These are phyloP conservation scores for Monosporascus cannonballus DNA, from an alignment of 2,329 filamentous ascomycete genomes.

Conservation along the genomic window DNA sequence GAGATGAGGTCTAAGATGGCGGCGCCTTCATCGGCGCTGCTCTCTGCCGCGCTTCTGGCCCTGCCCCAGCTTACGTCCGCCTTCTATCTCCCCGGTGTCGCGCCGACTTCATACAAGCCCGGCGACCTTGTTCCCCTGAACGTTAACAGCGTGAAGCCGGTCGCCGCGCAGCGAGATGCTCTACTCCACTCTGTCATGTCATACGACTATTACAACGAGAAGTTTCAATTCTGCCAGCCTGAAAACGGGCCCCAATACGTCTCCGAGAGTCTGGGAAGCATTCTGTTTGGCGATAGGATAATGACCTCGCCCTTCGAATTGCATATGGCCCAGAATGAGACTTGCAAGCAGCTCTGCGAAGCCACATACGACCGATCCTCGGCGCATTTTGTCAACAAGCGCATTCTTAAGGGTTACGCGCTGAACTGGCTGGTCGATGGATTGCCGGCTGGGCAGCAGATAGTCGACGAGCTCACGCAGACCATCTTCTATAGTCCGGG, in stretches of 20 bases:
- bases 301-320: constrained; percentile 93
- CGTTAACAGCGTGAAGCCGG: constrained; percentile 88
- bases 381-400: constrained; percentile 73
- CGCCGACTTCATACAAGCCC: constrained; percentile 82
- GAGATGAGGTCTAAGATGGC: constrained; percentile 41
- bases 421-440: constrained; percentile 96
- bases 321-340: constrained; percentile 79
- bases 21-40: constrained; percentile 42
- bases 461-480: constrained; percentile 68
- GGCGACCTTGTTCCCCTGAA: constrained; percentile 78
- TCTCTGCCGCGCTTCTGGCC: constrained; percentile 44
- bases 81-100: constrained; percentile 95
- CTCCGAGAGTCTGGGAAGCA: constrained; percentile 88
- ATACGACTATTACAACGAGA: constrained; percentile 90
- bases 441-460: constrained; percentile 80
- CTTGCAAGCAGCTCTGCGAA: constrained; percentile 75
- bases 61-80: constrained; percentile 55
- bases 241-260: constrained; percentile 70
- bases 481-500: constrained; percentile 86
- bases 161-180: constrained; percentile 68
- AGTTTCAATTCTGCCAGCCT: constrained; percentile 84
- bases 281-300: constrained; percentile 94
- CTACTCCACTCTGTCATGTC: constrained; percentile 88
- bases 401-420: constrained; percentile 81
- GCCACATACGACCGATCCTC: constrained; percentile 57